These are phyloP conservation scores for Lolium multiflorum DNA, from an alignment of 176 grass and related monocot species.

Conservation along the genomic window DNA sequence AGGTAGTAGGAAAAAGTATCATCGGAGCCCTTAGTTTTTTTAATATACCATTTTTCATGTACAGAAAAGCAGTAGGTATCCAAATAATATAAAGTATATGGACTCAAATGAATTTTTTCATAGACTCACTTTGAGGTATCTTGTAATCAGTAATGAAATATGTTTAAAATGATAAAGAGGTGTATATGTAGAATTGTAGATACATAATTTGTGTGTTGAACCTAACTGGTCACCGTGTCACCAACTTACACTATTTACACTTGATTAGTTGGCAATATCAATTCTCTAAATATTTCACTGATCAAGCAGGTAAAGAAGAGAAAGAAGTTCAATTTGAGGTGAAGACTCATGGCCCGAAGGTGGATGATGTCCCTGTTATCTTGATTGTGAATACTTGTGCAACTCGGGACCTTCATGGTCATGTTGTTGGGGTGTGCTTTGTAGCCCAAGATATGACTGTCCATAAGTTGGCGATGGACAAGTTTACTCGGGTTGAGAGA, in stretches of 20 bases:
- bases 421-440: slow-evolving; percentile 90
- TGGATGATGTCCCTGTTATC: slow-evolving; percentile 65
- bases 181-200: no score
- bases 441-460: slow-evolving; percentile 89
- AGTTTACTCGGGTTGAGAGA: slow-evolving; percentile 80
- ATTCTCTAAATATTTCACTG: slow-evolving; percentile 28
- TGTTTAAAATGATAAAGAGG: no score
- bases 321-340: slow-evolving; percentile 84
- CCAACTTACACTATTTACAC: slow-evolving; percentile 16
- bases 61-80: no score
- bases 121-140: no score
- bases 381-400: slow-evolving; percentile 88
- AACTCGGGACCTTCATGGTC: slow-evolving; percentile 69
- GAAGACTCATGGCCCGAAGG: slow-evolving; percentile 69
- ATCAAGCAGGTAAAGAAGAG: slow-evolving; percentile 76
- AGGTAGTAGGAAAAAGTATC: no score
- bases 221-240: slow-evolving; percentile 1
- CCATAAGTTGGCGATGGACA: slow-evolving; percentile 52
- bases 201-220: no score
- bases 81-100: no score
- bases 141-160: no score
- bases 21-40: no score
- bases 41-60: no score
- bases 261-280: background rate
- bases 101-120: no score